Conservation (phyloP, 2,329 filamentous ascomycete species). For the Lasiodiplodia citricola region DNA sequence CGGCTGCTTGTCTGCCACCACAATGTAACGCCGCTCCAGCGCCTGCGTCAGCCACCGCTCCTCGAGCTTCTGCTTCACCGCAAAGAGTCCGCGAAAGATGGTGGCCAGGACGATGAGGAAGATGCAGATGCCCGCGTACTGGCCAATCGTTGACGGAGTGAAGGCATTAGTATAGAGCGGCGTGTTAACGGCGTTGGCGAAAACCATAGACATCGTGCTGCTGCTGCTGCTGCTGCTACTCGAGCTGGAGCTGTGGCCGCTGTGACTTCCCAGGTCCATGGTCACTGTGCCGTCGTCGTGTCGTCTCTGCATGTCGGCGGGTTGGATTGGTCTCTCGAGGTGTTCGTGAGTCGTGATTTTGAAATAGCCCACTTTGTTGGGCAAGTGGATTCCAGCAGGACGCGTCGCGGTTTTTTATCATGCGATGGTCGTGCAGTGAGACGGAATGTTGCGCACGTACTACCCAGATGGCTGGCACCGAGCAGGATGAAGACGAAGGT, state of each 20-base stretch:
- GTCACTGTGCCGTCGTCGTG: slow-evolving; percentile 24
- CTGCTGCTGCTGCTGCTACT: neutral
- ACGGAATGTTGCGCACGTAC: slow-evolving; percentile 15
- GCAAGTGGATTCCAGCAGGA: neutral
- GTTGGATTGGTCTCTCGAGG: neutral
- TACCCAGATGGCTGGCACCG: neutral
- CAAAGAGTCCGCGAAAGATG: slow-evolving; percentile 72
- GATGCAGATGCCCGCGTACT: slow-evolving; percentile 89
- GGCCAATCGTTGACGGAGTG: slow-evolving; percentile 72
- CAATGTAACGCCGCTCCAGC: slow-evolving; percentile 75
- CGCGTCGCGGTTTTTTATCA: slow-evolving; percentile 4
- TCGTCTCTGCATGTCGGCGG: slow-evolving; percentile 10
- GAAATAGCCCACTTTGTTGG: neutral
- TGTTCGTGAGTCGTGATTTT: neutral
- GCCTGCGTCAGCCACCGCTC: slow-evolving; percentile 74
- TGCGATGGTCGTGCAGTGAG: neutral
- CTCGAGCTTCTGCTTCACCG: slow-evolving; percentile 66
- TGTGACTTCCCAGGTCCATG: slow-evolving; percentile 28
- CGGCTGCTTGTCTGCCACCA: slow-evolving; percentile 68
- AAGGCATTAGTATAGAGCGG: slow-evolving; percentile 75
- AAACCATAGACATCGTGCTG: slow-evolving; percentile 26
- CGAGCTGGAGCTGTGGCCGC: slow-evolving; percentile 20
- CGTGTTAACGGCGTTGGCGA: slow-evolving; percentile 30
- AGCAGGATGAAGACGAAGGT: neutral
- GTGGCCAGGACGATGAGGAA: slow-evolving; percentile 81